phyloP scores from a whole-genome alignment of 2,329 filamentous ascomycete genomes.

The Penicillium brevicompactum region DNA sequence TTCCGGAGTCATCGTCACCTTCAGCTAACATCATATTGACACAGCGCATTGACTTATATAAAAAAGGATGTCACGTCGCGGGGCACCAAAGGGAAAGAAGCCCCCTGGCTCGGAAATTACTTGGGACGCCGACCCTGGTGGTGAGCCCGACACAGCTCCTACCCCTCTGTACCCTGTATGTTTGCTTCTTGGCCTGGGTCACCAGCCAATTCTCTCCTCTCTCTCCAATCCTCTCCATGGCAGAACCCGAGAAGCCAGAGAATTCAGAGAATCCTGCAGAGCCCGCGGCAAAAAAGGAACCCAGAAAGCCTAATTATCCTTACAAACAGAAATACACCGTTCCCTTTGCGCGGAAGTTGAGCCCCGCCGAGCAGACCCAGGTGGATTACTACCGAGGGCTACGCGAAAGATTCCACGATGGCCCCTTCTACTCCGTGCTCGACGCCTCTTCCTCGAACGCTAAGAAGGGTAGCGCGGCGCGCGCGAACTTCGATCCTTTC shows the following conservation, averaged over 20 bases:
- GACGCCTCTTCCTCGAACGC: constrained; percentile 42
- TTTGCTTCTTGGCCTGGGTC: constrained; percentile 16
- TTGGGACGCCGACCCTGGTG: constrained; percentile 43
- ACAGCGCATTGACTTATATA: not conserved
- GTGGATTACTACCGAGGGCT: constrained; percentile 55
- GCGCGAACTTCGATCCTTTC: constrained; percentile 61
- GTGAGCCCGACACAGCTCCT: constrained; percentile 47
- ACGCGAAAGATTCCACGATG: constrained; percentile 59
- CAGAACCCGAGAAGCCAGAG: not conserved
- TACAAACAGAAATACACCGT: constrained; percentile 40
- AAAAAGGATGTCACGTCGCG: constrained; percentile 43
- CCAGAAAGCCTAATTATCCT: not conserved
- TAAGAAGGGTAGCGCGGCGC: constrained; percentile 47
- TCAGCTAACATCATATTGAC: constrained; percentile 8
- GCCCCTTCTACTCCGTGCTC: constrained; percentile 61
- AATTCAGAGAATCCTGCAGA: too few relatives aligned
- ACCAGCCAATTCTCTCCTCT: not conserved
- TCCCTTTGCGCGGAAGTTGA: constrained; percentile 36
- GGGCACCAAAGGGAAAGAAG: constrained; percentile 40
- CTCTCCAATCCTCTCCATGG: not conserved
- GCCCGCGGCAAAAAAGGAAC: not conserved
- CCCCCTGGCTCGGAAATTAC: constrained; percentile 45
- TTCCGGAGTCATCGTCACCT: constrained; percentile 10
- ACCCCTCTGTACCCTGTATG: constrained; percentile 52
- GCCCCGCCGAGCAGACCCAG: constrained; percentile 47